Evolutionary conservation across 2,329 filamentous ascomycete species (phyloP).

Genomic region (Aspergillus terreus): DNA sequence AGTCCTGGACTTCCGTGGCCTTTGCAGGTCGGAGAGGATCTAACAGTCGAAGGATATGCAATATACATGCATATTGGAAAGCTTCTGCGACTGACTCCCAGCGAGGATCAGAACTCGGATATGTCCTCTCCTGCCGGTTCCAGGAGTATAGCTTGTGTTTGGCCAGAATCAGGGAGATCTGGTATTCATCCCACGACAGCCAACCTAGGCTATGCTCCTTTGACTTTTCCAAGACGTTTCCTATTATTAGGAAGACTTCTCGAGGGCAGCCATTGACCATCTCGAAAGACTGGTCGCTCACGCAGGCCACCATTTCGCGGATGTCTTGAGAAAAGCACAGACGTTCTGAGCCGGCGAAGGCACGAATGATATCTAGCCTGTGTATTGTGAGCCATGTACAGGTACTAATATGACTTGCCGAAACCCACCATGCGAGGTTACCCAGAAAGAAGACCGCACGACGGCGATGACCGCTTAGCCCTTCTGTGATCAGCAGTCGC

Average conservation of each 20-base stretch:
- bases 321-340: slow-evolving; percentile 27
- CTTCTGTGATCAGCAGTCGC: slow-evolving; percentile 20
- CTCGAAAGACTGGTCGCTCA: slow-evolving; percentile 24
- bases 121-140: slow-evolving; percentile 16
- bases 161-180: slow-evolving; percentile 13
- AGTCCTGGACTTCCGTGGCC: slow-evolving; percentile 20
- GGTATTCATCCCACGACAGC: slow-evolving; percentile 17
- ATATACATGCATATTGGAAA: slow-evolving; percentile 25
- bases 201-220: slow-evolving; percentile 22
- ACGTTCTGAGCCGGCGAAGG: slow-evolving; percentile 22
- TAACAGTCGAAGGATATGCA: slow-evolving; percentile 25
- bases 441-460: slow-evolving; percentile 28
- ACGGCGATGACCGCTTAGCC: slow-evolving; percentile 19
- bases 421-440: slow-evolving; percentile 25
- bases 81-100: slow-evolving; percentile 25
- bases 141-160: slow-evolving; percentile 21
- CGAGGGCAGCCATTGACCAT: slow-evolving; percentile 28
- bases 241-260: slow-evolving; percentile 28
- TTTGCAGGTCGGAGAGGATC: slow-evolving; percentile 18
- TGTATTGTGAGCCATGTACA: background rate
- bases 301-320: slow-evolving; percentile 21
- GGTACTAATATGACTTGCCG: background rate
- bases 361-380: slow-evolving; percentile 31
- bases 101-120: slow-evolving; percentile 20
- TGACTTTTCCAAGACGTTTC: slow-evolving; percentile 23